Evolutionary conservation across 2,329 filamentous ascomycete genomes (phyloP), one percentile per base, ranked within the genome.

Genomic region (Apiospora saccharicola): DNA sequence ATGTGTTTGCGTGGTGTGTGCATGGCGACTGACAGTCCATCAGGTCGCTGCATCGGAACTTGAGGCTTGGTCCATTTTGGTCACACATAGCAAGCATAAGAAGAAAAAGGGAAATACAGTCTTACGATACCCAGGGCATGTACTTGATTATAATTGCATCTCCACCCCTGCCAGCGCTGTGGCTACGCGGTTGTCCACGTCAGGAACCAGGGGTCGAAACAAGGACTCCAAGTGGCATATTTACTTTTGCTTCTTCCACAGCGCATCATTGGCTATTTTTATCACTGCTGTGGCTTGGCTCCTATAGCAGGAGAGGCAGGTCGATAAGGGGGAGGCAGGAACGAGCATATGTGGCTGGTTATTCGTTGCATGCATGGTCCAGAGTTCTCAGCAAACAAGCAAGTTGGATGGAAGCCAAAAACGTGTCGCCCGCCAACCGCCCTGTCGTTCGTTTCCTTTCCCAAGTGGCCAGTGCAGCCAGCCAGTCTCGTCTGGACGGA

Each of bases 161-260:
- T 26, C 3, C 22, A 14, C 7, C 34, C 34, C 57, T 41, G 37
- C 57, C 57, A 34, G 12, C 41, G 34, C 3, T 41, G 19, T 41
- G 57, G 30, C 30, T 24, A 34, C 22, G 30, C 34, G n/a, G 57
- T 19, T 41, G 57, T n/a, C 8, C 46, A 49, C 57, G 57, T 64
- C 57, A 64, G 57, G 57, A 41, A 41, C 57, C 22, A 41, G 57
- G 57, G 34, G 57, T 64, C 30, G 8, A 41, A 64, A 64, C 57
- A 64, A 64, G 57, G 19, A 64, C 30, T 12, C 22, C 4, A 22
- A n/a, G 57, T 64, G 57, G 30, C 19, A 22, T 22, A 22, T 37
- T 37, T 34, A 61, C 19, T n/a, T 64, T 64, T 64, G 8, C 57
- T 64, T 41, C 10, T 41, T 41, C 34, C 41, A 12, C 34, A n/a